These are phyloP conservation scores for Saturnispora bothae DNA, from an alignment of 805 yeast species.

Conservation along the genomic window DNA sequence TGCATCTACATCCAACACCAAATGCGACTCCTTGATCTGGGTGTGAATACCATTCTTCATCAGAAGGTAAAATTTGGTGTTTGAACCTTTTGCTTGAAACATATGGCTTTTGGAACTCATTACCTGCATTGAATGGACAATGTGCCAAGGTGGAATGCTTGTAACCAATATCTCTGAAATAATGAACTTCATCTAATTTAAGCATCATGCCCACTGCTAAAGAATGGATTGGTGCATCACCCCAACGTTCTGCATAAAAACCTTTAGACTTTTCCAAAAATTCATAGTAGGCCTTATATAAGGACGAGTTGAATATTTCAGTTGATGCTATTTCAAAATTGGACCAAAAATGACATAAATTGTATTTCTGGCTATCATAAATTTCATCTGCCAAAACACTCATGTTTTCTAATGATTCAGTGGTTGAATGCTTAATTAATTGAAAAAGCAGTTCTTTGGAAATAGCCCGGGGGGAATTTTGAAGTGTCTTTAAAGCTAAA, in stretches of 20 bases:
- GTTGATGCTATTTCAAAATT: slow-evolving; percentile 86
- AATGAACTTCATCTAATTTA: slow-evolving; percentile 63
- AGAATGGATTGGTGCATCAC: slow-evolving; percentile 93
- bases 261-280: slow-evolving; percentile 68
- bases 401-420: slow-evolving; percentile 24
- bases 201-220: slow-evolving; percentile 73
- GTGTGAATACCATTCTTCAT: slow-evolving; percentile 29
- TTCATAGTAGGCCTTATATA: slow-evolving; percentile 58
- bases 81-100: slow-evolving; percentile 26
- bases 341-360: slow-evolving; percentile 84
- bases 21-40: slow-evolving; percentile 18
- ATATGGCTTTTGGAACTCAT: slow-evolving; percentile 43
- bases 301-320: slow-evolving; percentile 55
- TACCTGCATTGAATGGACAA: slow-evolving; percentile 64
- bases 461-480: slow-evolving; percentile 9
- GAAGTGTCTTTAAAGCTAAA: slow-evolving; percentile 12
- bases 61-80: slow-evolving; percentile 24
- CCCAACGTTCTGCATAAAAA: slow-evolving; percentile 90
- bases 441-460: slow-evolving; percentile 27
- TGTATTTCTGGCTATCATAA: slow-evolving; percentile 59
- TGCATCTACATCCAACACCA: slow-evolving; percentile 66
- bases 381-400: slow-evolving; percentile 37
- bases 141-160: slow-evolving; percentile 71
- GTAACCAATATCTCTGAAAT: slow-evolving; percentile 89
- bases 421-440: slow-evolving; percentile 30